Conservation (phyloP, 768 basidiomycete genomes). For the Leccinum barrowsii region DNA sequence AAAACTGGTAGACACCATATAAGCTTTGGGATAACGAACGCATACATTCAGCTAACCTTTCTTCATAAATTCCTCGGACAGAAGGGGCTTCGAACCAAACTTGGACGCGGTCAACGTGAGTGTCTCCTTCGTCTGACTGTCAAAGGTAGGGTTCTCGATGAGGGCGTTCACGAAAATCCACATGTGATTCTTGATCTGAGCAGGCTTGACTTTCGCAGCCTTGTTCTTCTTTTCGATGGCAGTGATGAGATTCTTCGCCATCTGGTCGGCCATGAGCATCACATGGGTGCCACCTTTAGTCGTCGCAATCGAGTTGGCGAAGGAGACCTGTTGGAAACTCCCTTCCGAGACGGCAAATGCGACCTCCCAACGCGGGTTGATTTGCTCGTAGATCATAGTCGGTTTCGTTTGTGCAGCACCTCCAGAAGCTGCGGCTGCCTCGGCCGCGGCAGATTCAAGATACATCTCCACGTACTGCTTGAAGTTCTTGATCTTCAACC, state of each 20-base stretch:
- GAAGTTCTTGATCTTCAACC: slow-evolving; percentile 91
- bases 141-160: slow-evolving; percentile 97
- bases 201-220: slow-evolving; percentile 87
- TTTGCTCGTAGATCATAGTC: slow-evolving; percentile 76
- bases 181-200: slow-evolving; percentile 96
- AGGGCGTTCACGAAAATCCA: slow-evolving; percentile 96
- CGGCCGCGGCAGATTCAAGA: slow-evolving; percentile 69
- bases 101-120: slow-evolving; percentile 83
- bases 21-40: slow-evolving; percentile 1
- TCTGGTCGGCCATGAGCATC: slow-evolving; percentile 75
- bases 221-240: slow-evolving; percentile 97
- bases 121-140: slow-evolving; percentile 98
- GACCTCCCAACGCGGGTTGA: slow-evolving; percentile 87
- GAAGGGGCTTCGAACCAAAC: slow-evolving; percentile 81
- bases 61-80: slow-evolving; percentile 94
- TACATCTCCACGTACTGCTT: slow-evolving; percentile 97
- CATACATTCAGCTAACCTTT: slow-evolving; percentile 53
- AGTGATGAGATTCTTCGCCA: slow-evolving; percentile 79
- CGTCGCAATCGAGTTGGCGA: slow-evolving; percentile 96
- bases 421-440: slow-evolving; percentile 64
- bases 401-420: slow-evolving; percentile 78
- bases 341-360: slow-evolving; percentile 95
- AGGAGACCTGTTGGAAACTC: slow-evolving; percentile 89
- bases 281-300: slow-evolving; percentile 97
- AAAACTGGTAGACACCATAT: slow-evolving; percentile 47